phyloP scores from a whole-genome alignment of 805 yeast genomes.

The Saturnispora diversa region DNA sequence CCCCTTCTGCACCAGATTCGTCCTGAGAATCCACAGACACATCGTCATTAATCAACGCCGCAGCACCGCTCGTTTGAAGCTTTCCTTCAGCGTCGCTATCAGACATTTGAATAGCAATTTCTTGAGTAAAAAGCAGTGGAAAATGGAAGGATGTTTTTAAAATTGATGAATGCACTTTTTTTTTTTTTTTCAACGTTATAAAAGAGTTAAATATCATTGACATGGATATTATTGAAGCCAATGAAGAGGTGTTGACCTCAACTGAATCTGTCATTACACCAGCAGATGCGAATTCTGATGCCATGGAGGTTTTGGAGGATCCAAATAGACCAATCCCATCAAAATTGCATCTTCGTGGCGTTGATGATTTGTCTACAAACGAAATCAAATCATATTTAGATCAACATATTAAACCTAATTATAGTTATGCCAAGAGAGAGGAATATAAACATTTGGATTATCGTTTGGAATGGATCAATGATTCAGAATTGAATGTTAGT shows the following conservation, averaged over 20 bases:
- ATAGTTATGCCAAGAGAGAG: slow-evolving; percentile 24
- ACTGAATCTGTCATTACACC: too few species aligned
- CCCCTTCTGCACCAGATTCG: slow-evolving; percentile 3
- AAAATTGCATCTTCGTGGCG: slow-evolving; percentile 48
- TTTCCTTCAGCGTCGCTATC: slow-evolving; percentile 6
- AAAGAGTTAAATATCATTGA: too few species aligned
- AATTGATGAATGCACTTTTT: not conserved
- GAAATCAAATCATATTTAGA: slow-evolving; percentile 53
- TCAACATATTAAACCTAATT: slow-evolving; percentile 32
- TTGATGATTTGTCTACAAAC: slow-evolving; percentile 52
- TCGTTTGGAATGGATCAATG: slow-evolving; percentile 60
- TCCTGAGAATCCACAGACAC: slow-evolving; percentile 4
- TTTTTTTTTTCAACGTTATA: too few species aligned
- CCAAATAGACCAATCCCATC: slow-evolving; percentile 33
- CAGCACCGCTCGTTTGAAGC: not conserved
- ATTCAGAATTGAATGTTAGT: slow-evolving; percentile 46
- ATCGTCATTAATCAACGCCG: slow-evolving; percentile 1
- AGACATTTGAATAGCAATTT: slow-evolving; percentile 3
- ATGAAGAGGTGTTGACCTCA: not conserved
- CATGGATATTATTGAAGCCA: not conserved
- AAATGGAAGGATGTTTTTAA: not conserved
- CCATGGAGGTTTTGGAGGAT: not conserved
- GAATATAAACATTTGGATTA: slow-evolving; percentile 28
- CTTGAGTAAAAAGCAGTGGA: too few species aligned
- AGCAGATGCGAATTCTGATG: not conserved